Evolutionary conservation across 139 green algal species (phyloP), one percentile per base, ranked within the genome.

Genomic region (Picochlorum sp.): DNA sequence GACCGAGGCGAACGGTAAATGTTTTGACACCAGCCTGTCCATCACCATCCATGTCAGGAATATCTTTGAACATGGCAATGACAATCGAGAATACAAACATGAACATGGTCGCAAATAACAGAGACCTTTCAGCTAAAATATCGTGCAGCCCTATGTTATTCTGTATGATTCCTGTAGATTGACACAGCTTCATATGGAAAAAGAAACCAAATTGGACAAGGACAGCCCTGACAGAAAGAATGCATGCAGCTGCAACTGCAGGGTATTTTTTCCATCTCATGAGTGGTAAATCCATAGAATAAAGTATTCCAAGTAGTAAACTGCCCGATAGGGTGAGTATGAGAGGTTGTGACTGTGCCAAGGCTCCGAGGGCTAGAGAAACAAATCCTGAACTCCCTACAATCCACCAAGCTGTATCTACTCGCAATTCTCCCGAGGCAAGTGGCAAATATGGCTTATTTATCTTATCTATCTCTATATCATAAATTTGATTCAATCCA

Each of bases 391-490:
- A 62, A 34, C 23, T 44, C 13, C 18, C 41, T 16, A 67, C 65
- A 5, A 74, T 58, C 7, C 59, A 69, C 6, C 59, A 49, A 23
- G 69, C 75, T 3, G 82, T 71, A 9, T 44, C 60, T 49, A 90
- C 67, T 6, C 51, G 81, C 49, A 92, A 89, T 5, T 96, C 89
- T 2, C 92, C 92, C 31, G 79, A 85, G 6, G 92, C 90, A 20
- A 98, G 72, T 0, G 92, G 92, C 7, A 98, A 74, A 68, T 98
- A 96, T 1, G 92, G 92, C 80, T 98, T 98, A 81, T 98, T 98
- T 21, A 98, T 72, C 58, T 82, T 78, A 37, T 68, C 62, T 16
- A 69, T 77, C 21, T 74, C 57, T 83, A 70, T 47, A 41, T 78
- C 71, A 41, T 70, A 74, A 5, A 78, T 60, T 65, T 86, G 81